Evolutionary conservation across 108 stramenopile species (phyloP), one percentile per base, ranked within the genome.

Genomic region (Cyclostephanos invisitatus): DNA sequence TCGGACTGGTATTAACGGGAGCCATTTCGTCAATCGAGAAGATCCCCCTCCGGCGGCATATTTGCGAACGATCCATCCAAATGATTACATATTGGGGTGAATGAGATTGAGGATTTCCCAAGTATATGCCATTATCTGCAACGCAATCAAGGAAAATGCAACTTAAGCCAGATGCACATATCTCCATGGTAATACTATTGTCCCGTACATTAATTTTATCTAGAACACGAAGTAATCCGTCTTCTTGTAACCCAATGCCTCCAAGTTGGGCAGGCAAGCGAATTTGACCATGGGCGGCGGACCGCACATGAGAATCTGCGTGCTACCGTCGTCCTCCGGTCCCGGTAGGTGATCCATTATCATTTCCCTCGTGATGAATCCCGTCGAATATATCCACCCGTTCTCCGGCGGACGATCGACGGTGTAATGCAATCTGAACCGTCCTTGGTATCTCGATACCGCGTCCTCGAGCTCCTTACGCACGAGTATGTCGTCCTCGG

Each of bases 201-300:
- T n/a, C n/a, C n/a, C n/a, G n/a, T 7, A 18, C 51, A 53, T 20
- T 9, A 22, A 68, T 29, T 28, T 25, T 18, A 22, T 24, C 83
- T 96, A 99, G 80, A 99, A 99, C 42, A 83, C 60, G 66, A 96
- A 90, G 75, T 84, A 86, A 62, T 95, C 85, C 20, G 85, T 76
- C 48, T 91, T 81, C n/a, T 76, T 84, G 74, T 92, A 97, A 42
- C 98, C 98, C 68, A 97, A 73, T 61, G 89, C 89, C 57, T 90
- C 73, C 68, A 99, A 83, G 68, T 88, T 90, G 0, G 98, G 97
- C 15, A 92, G 54, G 62, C 98, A 98, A 10, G 98, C 98, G 77
- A 96, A 97, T 70, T 98, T 97, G 72, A 99, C 87, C 98, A 99
- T 99, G 28, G 98, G 97, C 38, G 98, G 97, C 15, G 98, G 98